Percentiles rank a stretch among this genome's conserved stretches.
Conservation (phyloP, 371 early-diverging fungal species). For the Catenaria anguillulae region DNA sequence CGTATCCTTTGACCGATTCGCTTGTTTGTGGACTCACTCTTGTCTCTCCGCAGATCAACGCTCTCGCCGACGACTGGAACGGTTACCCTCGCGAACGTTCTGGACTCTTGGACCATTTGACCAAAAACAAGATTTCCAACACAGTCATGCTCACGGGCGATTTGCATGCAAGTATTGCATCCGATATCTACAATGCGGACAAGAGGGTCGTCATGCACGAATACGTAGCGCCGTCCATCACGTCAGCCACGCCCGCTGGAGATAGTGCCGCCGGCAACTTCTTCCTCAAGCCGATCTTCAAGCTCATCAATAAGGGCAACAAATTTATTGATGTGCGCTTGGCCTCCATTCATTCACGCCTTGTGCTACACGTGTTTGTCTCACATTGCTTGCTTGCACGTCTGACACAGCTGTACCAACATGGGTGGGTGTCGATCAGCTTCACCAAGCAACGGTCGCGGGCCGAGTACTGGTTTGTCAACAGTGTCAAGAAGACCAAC, state of each 20-base stretch:
- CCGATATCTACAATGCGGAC: background rate
- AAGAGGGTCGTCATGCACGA: no score
- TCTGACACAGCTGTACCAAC: background rate
- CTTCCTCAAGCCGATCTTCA: background rate
- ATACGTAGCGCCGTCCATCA: background rate
- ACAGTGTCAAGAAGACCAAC: background rate
- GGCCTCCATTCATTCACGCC: no score
- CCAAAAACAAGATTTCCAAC: background rate
- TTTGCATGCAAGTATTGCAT: background rate
- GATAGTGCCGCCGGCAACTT: background rate
- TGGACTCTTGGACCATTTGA: background rate
- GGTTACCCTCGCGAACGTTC: background rate
- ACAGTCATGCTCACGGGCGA: constrained; percentile 1
- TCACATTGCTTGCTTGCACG: no score
- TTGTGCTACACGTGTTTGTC: no score
- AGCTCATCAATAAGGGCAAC: background rate
- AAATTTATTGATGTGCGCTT: background rate
- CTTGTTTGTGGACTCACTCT: no score
- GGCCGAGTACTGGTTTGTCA: background rate
- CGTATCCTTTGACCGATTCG: no score
- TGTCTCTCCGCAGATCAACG: background rate
- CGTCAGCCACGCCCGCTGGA: background rate
- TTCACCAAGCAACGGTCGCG: background rate
- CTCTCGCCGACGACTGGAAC: background rate
- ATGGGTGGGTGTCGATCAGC: background rate